These are phyloP conservation scores for Fusarium napiforme DNA, from an alignment of 2,329 filamentous ascomycete species.

Conservation along the genomic window DNA sequence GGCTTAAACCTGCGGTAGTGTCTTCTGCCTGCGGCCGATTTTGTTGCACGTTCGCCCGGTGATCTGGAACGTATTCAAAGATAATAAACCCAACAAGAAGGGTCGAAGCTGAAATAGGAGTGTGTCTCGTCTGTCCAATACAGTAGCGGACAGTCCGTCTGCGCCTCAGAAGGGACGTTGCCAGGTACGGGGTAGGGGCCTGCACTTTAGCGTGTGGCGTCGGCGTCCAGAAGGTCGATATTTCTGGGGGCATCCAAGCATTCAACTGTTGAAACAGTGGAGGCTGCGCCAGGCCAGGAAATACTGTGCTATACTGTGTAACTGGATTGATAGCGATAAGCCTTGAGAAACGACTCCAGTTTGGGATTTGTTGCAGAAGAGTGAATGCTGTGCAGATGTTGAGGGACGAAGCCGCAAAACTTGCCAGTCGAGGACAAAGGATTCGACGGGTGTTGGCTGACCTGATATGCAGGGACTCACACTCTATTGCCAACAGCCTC, in stretches of 20 bases:
- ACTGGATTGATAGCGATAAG: not conserved
- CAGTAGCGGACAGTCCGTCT: constrained; percentile 28
- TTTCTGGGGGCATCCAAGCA: constrained; percentile 36
- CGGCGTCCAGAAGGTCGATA: constrained; percentile 34
- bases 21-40: constrained; percentile 29
- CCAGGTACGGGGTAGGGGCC: constrained; percentile 34
- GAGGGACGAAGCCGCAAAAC: not conserved
- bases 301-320: constrained; percentile 10
- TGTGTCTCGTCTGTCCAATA: constrained; percentile 25
- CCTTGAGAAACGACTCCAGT: not conserved
- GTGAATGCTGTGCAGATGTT: not conserved
- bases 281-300: constrained; percentile 10
- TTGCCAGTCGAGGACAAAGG: constrained; percentile 3
- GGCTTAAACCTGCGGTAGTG: constrained; percentile 10
- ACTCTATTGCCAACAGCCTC: not conserved
- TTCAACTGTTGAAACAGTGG: constrained; percentile 25
- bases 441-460: not conserved
- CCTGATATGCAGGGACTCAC: constrained; percentile 22
- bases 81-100: constrained; percentile 36
- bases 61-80: constrained; percentile 37
- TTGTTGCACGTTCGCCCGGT: constrained; percentile 40
- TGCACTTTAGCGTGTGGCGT: constrained; percentile 34
- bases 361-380: not conserved
- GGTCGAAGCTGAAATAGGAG: constrained; percentile 41
- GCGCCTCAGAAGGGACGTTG: constrained; percentile 41